Conservation (phyloP, 1,139 yeast genomes). For the Groenewaldozyma auringiensis region DNA sequence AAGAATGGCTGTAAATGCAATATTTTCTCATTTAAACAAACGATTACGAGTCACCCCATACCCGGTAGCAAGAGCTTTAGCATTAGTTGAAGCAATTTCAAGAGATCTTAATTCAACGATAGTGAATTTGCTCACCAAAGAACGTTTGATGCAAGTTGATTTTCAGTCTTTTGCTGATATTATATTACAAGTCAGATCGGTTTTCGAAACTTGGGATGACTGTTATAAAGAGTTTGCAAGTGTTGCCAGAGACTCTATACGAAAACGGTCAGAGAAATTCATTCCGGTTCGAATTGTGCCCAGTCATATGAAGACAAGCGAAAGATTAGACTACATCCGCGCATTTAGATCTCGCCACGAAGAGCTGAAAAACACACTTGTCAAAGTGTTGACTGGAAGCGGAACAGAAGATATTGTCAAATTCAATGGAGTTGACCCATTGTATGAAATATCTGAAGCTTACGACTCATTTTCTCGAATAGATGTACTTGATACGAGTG, state of each 20-base stretch:
- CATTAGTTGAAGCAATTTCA: constrained; percentile 56
- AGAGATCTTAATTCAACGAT: constrained; percentile 28
- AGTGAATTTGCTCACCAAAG: constrained; percentile 19
- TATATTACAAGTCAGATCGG: constrained; percentile 23
- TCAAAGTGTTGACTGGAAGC: constrained; percentile 29
- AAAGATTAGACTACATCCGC: constrained; percentile 40
- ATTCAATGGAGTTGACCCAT: constrained; percentile 23
- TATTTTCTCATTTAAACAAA: constrained; percentile 56
- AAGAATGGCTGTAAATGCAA: constrained; percentile 38
- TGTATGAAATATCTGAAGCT: constrained; percentile 36
- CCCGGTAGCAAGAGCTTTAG: constrained; percentile 58
- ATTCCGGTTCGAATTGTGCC: constrained; percentile 54
- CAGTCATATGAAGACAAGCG: constrained; percentile 40
- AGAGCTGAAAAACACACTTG: constrained; percentile 37
- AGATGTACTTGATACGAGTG: constrained; percentile 36
- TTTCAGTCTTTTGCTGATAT: constrained; percentile 31
- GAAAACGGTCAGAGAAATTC: constrained; percentile 70
- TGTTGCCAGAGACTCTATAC: constrained; percentile 62
- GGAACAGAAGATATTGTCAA: constrained; percentile 6
- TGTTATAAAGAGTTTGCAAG: constrained; percentile 48
- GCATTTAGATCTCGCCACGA: constrained; percentile 50
- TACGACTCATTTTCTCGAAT: constrained; percentile 35
- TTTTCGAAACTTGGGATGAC: constrained; percentile 44
- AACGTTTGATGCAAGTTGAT: constrained; percentile 33
- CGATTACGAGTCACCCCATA: constrained; percentile 53